phyloP scores from a whole-genome alignment of 805 yeast genomes.

The Clavispora santaluciae region DNA sequence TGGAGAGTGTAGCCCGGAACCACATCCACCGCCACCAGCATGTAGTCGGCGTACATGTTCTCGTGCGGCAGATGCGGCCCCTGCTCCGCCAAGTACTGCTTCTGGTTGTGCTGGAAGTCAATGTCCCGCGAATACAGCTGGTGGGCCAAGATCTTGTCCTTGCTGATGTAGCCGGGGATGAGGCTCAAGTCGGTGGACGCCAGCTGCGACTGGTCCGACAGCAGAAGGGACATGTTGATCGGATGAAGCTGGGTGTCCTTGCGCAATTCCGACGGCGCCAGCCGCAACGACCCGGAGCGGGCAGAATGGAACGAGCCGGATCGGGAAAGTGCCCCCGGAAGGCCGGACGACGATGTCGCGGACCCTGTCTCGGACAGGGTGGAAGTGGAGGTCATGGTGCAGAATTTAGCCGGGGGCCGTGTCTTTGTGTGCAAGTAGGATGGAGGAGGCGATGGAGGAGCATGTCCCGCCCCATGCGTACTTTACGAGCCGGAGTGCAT shows the following conservation, averaged over 20 bases:
- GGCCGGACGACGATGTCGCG: not conserved
- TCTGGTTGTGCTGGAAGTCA: slow-evolving; percentile 20
- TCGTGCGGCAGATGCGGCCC: slow-evolving; percentile 7
- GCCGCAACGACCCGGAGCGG: not conserved
- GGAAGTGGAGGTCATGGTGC: not conserved
- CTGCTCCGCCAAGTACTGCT: slow-evolving; percentile 13
- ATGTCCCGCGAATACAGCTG: slow-evolving; percentile 24
- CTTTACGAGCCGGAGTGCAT: not conserved
- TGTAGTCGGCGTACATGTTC: slow-evolving; percentile 9
- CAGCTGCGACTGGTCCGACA: not conserved
- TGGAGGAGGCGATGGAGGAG: not conserved
- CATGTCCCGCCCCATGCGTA: not conserved
- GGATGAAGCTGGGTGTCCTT: not conserved
- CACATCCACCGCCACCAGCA: slow-evolving; percentile 12
- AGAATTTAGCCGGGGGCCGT: too few species aligned
- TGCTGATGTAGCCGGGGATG: slow-evolving; percentile 5
- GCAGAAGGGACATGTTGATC: not conserved
- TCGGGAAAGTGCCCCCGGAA: not conserved
- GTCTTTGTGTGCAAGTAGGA: too few species aligned
- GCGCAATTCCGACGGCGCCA: not conserved
- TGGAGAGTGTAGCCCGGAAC: slow-evolving; percentile 22
- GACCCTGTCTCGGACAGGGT: not conserved
- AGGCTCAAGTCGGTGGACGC: slow-evolving; percentile 1
- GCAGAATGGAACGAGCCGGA: not conserved
- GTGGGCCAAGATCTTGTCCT: slow-evolving; percentile 14